These are phyloP conservation scores for Bryoglossum gracile DNA, from an alignment of 495 filamentous ascomycete genomes.

Conservation along the genomic window DNA sequence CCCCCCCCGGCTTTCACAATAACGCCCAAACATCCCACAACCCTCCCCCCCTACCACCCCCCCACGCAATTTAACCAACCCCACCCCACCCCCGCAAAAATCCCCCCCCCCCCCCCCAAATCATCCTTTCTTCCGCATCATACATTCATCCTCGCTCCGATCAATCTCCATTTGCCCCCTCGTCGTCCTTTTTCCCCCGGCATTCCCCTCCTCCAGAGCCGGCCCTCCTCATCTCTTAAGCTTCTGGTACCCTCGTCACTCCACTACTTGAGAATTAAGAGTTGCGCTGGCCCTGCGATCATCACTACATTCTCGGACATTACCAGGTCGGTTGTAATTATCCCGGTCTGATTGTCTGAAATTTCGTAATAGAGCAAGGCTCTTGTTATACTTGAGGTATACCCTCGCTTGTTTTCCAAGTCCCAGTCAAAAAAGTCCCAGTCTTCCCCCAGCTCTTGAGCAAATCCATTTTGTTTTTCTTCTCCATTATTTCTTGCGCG, in stretches of 20 bases:
- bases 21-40: too few species aligned
- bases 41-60: too few species aligned
- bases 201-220: not conserved
- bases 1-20: too few species aligned
- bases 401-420: slow-evolving; percentile 20
- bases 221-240: slow-evolving; percentile 16
- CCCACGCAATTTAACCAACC: not conserved
- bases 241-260: slow-evolving; percentile 23
- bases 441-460: not conserved
- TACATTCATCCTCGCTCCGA: slow-evolving; percentile 25
- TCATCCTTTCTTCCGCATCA: slow-evolving; percentile 7
- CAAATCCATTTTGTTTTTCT: slow-evolving; percentile 9
- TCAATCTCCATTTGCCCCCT: slow-evolving; percentile 15
- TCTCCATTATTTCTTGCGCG: slow-evolving; percentile 10
- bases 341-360: slow-evolving; percentile 14
- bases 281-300: slow-evolving; percentile 5
- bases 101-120: not conserved
- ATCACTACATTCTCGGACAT: slow-evolving; percentile 21
- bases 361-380: slow-evolving; percentile 25
- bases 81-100: slow-evolving; percentile 1
- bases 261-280: slow-evolving; percentile 9
- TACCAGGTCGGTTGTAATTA: slow-evolving; percentile 19
- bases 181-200: slow-evolving; percentile 18
- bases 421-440: slow-evolving; percentile 7
- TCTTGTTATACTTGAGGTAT: slow-evolving; percentile 26